Evolutionary conservation across 1,139 yeast genomes (phyloP).

Genomic region (Suhomyces bokatorum): DNA sequence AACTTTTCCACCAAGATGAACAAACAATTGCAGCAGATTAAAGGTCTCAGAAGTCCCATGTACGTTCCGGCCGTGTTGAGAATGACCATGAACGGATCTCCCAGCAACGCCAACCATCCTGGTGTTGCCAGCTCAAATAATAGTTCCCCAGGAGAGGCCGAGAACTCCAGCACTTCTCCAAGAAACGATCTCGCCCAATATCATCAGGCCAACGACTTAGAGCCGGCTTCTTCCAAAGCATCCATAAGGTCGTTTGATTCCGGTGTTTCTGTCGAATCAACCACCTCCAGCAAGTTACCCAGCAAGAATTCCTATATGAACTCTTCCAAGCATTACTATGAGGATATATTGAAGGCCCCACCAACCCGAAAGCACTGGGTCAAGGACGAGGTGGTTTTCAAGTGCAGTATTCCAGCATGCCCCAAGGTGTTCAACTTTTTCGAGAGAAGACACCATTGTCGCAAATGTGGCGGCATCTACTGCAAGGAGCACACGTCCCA

Average conservation of each 20-base stretch:
- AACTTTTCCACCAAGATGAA: constrained; percentile 5
- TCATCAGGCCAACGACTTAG: constrained; percentile 11
- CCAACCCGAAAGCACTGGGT: constrained; percentile 79
- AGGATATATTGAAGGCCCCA: constrained; percentile 38
- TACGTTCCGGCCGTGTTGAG: constrained; percentile 89
- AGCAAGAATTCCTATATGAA: constrained; percentile 11
- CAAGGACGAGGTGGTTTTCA: constrained; percentile 61
- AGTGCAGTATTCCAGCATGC: constrained; percentile 65
- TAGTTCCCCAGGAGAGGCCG: constrained; percentile 9
- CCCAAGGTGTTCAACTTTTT: constrained; percentile 64
- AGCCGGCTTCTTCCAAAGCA: constrained; percentile 23
- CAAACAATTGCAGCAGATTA: constrained; percentile 54
- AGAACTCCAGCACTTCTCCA: neutral
- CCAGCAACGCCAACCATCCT: constrained; percentile 7
- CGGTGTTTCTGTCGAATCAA: constrained; percentile 33
- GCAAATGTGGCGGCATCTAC: constrained; percentile 90
- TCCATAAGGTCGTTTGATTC: constrained; percentile 42
- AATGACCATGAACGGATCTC: constrained; percentile 28
- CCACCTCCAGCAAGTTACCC: constrained; percentile 16
- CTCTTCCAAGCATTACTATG: constrained; percentile 24
- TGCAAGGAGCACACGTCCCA: constrained; percentile 69
- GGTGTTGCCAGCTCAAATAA: constrained; percentile 6
- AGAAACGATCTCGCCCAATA: constrained; percentile 4
- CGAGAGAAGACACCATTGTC: constrained; percentile 90
- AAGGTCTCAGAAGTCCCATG: constrained; percentile 78